Conservation (phyloP, 257 asterid species). For the Primulina tabacum region DNA sequence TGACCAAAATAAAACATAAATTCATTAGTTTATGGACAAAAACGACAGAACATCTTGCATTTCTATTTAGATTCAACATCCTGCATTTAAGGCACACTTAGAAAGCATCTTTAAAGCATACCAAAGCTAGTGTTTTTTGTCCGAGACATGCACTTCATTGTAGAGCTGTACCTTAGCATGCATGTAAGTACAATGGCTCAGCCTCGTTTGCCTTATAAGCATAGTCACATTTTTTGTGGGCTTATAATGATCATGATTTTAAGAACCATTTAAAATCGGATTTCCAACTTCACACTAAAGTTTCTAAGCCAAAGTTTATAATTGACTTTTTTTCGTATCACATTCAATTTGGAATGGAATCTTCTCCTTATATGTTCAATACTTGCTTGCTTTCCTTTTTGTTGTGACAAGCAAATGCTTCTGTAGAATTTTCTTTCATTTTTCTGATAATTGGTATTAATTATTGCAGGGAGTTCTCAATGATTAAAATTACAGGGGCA, state of each 20-base stretch:
- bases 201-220: not conserved
- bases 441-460: constrained; percentile 15
- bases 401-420: constrained; percentile 4
- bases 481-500: constrained; percentile 81
- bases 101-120: not conserved
- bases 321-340: too few species aligned
- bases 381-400: too few species aligned
- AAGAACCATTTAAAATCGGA: not conserved
- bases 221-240: not conserved
- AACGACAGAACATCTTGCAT: too few species aligned
- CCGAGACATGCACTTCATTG: too few species aligned
- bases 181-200: too few species aligned
- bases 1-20: too few species aligned
- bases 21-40: too few species aligned
- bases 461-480: constrained; percentile 76
- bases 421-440: constrained; percentile 13
- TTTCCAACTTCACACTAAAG: not conserved
- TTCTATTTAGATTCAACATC: too few species aligned
- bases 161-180: too few species aligned
- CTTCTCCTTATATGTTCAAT: not conserved
- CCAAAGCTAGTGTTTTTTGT: too few species aligned
- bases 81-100: not conserved
- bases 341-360: not conserved
- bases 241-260: not conserved
- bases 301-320: not conserved